Base-by-base conservation (phyloP, 495 filamentous ascomycete species). In the Achaetomiella virescens region DNA sequence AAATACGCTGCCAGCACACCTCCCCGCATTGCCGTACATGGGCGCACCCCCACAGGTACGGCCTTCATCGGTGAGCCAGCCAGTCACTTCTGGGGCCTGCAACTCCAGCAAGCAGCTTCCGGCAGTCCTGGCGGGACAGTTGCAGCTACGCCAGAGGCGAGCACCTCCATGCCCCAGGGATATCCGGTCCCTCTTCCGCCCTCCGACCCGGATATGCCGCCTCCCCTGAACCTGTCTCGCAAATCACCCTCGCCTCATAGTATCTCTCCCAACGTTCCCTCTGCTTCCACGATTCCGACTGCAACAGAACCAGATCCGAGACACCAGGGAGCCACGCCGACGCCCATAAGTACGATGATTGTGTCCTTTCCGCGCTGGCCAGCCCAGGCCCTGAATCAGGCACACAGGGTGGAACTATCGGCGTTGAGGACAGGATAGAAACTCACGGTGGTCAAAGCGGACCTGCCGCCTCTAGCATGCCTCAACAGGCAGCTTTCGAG, bases 1-100 rank as follows among this genome's bases (percentile, higher is more conserved):
- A 38, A 66, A 55, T 35, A 70, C 67, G 6, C 54, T 68, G n/a
- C 67, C 67, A 0, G 40, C 56, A 3, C 61, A 70, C 27, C 51
- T 68, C 33, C 63, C 66, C 22, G 57, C 61, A 2, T 55, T 66
- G 3, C 66, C 65, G 10, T 70, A 55, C n/a, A 66, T 63, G 61
- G 61, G 58, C 3, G 41, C 42, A 10, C 45, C 57, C 10, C 55
- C 59, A 12, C 41, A 54, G 17, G 22, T 46, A 8, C 62, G 40
- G 18, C 61, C 27, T 24, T 45, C 53, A 12, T 41, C 40, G 8
- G 41, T 59, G 7, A 57, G 52, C 50, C 49, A 48, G n/a, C 49
- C 55, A 15, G 27, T 37, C 7, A 48, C 48, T 18, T 59, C 40
- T 29, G 21, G 21, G 49, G n/a, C 49, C 25, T 45, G n/a, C 20